Conservation (phyloP, 768 basidiomycete genomes). For the Kwoniella sp. region DNA sequence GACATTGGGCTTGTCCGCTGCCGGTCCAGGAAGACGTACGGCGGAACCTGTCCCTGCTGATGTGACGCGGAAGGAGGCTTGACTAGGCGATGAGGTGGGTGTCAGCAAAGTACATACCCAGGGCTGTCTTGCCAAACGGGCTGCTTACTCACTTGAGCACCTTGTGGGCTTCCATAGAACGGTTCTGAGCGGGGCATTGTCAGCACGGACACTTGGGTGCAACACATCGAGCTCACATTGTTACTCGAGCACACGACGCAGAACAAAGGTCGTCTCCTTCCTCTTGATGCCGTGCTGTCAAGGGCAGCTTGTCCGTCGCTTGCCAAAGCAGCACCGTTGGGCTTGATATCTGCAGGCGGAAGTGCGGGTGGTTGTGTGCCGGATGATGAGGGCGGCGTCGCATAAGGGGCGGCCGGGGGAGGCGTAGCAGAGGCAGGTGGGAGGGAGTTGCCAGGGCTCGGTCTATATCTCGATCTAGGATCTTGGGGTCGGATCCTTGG, state of each 20-base stretch:
- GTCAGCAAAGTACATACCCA: not conserved
- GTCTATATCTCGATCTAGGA: conserved; percentile 21
- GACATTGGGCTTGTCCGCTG: conserved; percentile 96
- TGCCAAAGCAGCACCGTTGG: conserved; percentile 7
- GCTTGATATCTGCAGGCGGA: conserved; percentile 6
- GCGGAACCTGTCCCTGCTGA: conserved; percentile 96
- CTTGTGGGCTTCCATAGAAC: conserved; percentile 96
- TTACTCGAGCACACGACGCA: conserved; percentile 99
- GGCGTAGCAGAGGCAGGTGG: not conserved
- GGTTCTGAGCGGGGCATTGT: conserved; percentile 60
- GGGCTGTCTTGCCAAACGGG: too few species aligned
- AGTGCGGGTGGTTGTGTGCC: conserved; percentile 5
- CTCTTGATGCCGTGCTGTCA: conserved; percentile 1
- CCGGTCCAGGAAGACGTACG: conserved; percentile 89
- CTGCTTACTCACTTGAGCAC: conserved; percentile 79
- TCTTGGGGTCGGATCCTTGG: conserved; percentile 33
- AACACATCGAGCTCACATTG: conserved; percentile 61
- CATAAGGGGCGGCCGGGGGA: conserved; percentile 12
- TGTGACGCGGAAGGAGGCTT: conserved; percentile 84
- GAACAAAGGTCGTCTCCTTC: conserved; percentile 68
- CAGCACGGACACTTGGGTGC: not conserved
- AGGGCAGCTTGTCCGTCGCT: not conserved
- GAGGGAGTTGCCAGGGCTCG: not conserved
- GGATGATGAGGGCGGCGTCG: conserved; percentile 16
- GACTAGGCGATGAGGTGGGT: conserved; percentile 55